Evolutionary conservation across 768 basidiomycete genomes (phyloP).

Genomic region (Suillus cothurnatus): DNA sequence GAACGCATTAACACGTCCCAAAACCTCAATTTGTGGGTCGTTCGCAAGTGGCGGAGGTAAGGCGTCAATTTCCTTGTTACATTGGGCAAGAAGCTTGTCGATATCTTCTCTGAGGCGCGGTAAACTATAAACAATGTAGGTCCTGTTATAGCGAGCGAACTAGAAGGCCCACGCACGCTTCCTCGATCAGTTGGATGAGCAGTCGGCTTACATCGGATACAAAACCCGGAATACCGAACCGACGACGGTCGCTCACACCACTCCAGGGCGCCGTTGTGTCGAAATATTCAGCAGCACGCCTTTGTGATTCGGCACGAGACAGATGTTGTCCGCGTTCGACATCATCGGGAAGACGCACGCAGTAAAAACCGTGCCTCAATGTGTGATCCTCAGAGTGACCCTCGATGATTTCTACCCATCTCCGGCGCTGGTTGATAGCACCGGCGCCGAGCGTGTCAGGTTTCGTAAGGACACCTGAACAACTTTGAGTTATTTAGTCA

Average conservation of each 20-base stretch:
- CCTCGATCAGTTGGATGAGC: slow-evolving; percentile 38
- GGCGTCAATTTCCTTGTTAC: slow-evolving; percentile 24
- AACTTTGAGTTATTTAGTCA: neutral
- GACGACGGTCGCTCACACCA: slow-evolving; percentile 20
- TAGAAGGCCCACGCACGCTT: slow-evolving; percentile 21
- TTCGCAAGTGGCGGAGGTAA: slow-evolving; percentile 33
- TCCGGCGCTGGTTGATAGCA: slow-evolving; percentile 34
- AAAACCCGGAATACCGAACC: slow-evolving; percentile 41
- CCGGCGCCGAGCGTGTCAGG: slow-evolving; percentile 48
- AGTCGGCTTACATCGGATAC: slow-evolving; percentile 37
- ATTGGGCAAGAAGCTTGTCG: slow-evolving; percentile 25
- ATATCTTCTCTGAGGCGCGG: slow-evolving; percentile 34
- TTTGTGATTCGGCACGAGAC: slow-evolving; percentile 34
- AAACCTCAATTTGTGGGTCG: slow-evolving; percentile 41
- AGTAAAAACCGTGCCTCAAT: slow-evolving; percentile 45
- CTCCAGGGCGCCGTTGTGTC: slow-evolving; percentile 38
- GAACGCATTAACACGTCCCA: slow-evolving; percentile 38
- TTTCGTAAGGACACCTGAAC: slow-evolving; percentile 56
- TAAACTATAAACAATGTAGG: slow-evolving; percentile 21
- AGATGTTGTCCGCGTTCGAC: slow-evolving; percentile 34
- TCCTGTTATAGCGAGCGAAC: neutral
- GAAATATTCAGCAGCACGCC: slow-evolving; percentile 40
- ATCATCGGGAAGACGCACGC: slow-evolving; percentile 45
- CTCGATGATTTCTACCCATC: slow-evolving; percentile 48
- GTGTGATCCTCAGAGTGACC: slow-evolving; percentile 34